phyloP scores from a whole-genome alignment of 2,329 filamentous ascomycete genomes.

The Exophiala sideris region DNA sequence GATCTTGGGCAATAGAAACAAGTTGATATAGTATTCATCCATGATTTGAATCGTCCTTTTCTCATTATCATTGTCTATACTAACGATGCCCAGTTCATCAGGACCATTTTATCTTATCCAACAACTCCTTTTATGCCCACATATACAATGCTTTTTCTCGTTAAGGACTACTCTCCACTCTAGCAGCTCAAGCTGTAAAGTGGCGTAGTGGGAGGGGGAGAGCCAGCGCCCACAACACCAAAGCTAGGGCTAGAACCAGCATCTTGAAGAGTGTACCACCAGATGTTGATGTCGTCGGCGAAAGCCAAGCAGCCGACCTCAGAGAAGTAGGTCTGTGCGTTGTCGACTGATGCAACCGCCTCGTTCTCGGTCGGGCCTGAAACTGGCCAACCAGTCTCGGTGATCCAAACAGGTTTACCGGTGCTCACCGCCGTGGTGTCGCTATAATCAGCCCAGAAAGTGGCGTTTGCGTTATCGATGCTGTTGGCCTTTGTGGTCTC shows the following conservation, averaged over 20 bases:
- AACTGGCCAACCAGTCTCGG: constrained; percentile 66
- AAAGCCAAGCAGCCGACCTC: constrained; percentile 57
- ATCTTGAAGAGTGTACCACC: constrained; percentile 44
- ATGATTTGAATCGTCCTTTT: not conserved
- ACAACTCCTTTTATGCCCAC: not conserved
- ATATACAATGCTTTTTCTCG: not conserved
- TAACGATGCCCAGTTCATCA: too few relatives aligned
- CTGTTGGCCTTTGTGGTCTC: constrained; percentile 48
- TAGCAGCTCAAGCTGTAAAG: constrained; percentile 39
- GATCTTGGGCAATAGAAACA: not conserved
- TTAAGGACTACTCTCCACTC: not conserved
- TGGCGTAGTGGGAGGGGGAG: constrained; percentile 34
- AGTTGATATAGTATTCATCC: not conserved
- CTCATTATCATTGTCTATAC: constrained; percentile 1
- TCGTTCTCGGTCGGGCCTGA: constrained; percentile 53
- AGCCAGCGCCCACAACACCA: constrained; percentile 35
- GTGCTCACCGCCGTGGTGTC: constrained; percentile 42
- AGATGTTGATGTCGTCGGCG: constrained; percentile 38
- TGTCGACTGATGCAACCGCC: constrained; percentile 54
- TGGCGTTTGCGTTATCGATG: constrained; percentile 53
- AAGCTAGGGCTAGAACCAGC: constrained; percentile 32
- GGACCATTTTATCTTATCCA: not conserved
- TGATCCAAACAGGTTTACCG: constrained; percentile 58
- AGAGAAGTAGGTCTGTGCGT: constrained; percentile 64
- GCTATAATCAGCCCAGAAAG: constrained; percentile 50